phyloP scores from a whole-genome alignment of 129 eudicot genomes.

The sunflower (Helianthus annuus) region DNA sequence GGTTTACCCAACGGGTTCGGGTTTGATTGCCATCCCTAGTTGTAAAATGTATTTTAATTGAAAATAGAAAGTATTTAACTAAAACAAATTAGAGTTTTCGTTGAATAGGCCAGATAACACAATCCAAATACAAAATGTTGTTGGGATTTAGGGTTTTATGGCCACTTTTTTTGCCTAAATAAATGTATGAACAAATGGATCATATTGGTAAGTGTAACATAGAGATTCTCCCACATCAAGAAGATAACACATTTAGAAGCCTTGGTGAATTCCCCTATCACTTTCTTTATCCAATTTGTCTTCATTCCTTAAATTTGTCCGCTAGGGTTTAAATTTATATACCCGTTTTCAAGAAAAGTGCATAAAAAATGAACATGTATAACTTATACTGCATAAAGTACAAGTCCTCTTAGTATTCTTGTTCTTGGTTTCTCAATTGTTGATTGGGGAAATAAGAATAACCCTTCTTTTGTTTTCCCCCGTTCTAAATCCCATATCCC shows the following conservation, averaged over 20 bases:
- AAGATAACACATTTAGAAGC: conserved; percentile 36
- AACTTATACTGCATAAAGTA: conserved; percentile 12
- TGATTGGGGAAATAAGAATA: background rate
- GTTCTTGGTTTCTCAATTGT: conserved; percentile 1
- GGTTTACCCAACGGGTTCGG: no score
- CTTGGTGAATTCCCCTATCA: conserved; percentile 41
- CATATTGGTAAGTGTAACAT: conserved; percentile 23
- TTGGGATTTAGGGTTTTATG: conserved; percentile 25
- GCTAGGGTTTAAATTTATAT: background rate
- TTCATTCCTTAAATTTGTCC: conserved; percentile 32
- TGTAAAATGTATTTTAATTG: no score
- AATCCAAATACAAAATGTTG: conserved; percentile 5
- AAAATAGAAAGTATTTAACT: background rate
- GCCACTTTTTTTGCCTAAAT: conserved; percentile 24
- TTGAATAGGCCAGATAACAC: background rate
- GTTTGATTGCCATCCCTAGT: no score
- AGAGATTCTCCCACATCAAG: conserved; percentile 37
- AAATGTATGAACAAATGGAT: conserved; percentile 21
- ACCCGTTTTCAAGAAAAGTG: background rate
- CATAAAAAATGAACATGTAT: background rate
- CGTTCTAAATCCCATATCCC: conserved; percentile 32
- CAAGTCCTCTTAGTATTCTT: conserved; percentile 6
- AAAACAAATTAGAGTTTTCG: background rate
- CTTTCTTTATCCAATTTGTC: conserved; percentile 49
- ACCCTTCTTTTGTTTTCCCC: conserved; percentile 5